Conservation (phyloP, 345 rosid genomes). For the thale cress (Arabidopsis thaliana) region TAIR10.1 NC_003074.8:18772001-18772500, state of each 20-base stretch:
- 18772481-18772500: conserved; percentile 79
- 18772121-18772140: conserved; percentile 10
- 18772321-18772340: conserved; percentile 13
- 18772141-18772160: conserved; percentile 8
- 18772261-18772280: conserved; percentile 8
- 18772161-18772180: conserved; percentile 77
- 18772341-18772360: conserved; percentile 84
- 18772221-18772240: conserved; percentile 88
- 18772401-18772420: conserved; percentile 96
- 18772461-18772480: conserved; percentile 95
- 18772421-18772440: conserved; percentile 96
- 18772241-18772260: conserved; percentile 70
- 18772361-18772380: conserved; percentile 90
- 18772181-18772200: conserved; percentile 96
- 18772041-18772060: conserved; percentile 95
- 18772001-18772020: conserved; percentile 93
- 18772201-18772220: conserved; percentile 96
- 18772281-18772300: conserved; percentile 6
- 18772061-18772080: conserved; percentile 97
- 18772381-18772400: conserved; percentile 96
- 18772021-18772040: conserved; percentile 95
- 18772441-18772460: conserved; percentile 99
- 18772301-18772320: conserved; percentile 29
- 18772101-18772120: conserved; percentile 6
- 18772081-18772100: neutral